Conservation (phyloP, 441 rosid species). For the Syzygium syzygioides region DNA sequence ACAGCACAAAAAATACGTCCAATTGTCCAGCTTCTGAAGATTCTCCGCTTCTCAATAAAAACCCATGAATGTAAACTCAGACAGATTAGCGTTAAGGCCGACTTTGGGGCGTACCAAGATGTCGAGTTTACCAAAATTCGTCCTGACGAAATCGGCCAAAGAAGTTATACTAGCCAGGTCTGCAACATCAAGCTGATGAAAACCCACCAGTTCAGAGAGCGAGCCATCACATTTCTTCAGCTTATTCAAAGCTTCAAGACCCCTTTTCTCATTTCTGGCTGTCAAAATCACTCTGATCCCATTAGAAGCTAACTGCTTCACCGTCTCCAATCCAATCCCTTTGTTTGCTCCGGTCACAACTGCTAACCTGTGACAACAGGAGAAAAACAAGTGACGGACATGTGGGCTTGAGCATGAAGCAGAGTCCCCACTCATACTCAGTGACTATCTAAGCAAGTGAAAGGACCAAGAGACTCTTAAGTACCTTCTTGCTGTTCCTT, state of each 20-base stretch:
- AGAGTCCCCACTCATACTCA: background rate
- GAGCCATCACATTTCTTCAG: slow-evolving; percentile 19
- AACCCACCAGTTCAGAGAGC: slow-evolving; percentile 22
- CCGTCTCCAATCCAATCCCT: slow-evolving; percentile 33
- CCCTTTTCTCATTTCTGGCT: slow-evolving; percentile 36
- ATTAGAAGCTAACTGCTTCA: slow-evolving; percentile 32
- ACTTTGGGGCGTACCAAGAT: slow-evolving; percentile 27
- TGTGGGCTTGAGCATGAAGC: background rate
- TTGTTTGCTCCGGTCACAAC: slow-evolving; percentile 48
- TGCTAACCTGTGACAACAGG: slow-evolving; percentile 24
- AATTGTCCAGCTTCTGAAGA: background rate
- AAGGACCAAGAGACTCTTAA: background rate
- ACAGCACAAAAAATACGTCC: background rate
- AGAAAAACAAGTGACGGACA: background rate
- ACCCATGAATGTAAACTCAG: background rate
- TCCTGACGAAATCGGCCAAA: slow-evolving; percentile 29
- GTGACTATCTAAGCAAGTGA: background rate
- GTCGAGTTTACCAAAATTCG: slow-evolving; percentile 39
- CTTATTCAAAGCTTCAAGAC: slow-evolving; percentile 36
- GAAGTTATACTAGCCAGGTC: slow-evolving; percentile 30
- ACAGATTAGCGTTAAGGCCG: background rate
- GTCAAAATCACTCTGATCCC: slow-evolving; percentile 33
- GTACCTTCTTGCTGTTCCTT: background rate
- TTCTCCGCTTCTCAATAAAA: background rate
- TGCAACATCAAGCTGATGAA: slow-evolving; percentile 56